Evolutionary conservation across 2,329 filamentous ascomycete species (phyloP), one percentile per base, ranked within the genome.

Genomic region (Pseudocercospora ulei): DNA sequence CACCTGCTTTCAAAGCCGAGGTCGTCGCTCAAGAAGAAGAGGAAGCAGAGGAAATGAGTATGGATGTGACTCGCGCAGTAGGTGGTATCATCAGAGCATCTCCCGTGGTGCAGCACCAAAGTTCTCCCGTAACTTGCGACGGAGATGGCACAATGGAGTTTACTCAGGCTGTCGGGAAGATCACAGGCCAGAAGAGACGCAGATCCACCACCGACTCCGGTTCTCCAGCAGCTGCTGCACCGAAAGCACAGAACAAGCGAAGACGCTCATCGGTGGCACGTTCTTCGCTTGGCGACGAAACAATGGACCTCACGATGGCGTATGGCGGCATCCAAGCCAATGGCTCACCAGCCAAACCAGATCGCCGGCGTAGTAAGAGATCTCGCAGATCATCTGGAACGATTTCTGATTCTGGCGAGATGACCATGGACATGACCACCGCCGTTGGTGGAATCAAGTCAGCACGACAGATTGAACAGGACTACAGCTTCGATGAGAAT

Each of bases 31-130:
- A 50, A 3, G 51, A 52, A 13, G 47, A 46, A 16, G 59, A 60
- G 42, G 62, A 67, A 35, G 68, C 71, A 7, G 66, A 67, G 7
- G 83, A 87, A 24, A 78, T 92, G 70, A 90, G 84, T 13, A 95
- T 96, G 88, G 88, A 96, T 52, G 83, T 95, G 5, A 95, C 88
- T 1, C 76, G 75, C 38, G 83, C 76, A 5, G 69, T 93, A 37
- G 88, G 88, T 5, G 75, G 79, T 2, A 95, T 96, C 38, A 62
- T 94, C 12, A 65, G 70, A 3, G 68, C 62, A 19, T 53, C 61
- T 34, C 38, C 49, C 27, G 29, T 29, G 22, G 33, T 46, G 54
- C 34, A 56, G 48, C 51, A 50, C 3, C 56, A 58, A 23, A 60
- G 58, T 44, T 62, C 66, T 9, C 58, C 57, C 1, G 44, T 56